Conservation (phyloP, 495 filamentous ascomycete species). For the Xylaria castorea region DNA sequence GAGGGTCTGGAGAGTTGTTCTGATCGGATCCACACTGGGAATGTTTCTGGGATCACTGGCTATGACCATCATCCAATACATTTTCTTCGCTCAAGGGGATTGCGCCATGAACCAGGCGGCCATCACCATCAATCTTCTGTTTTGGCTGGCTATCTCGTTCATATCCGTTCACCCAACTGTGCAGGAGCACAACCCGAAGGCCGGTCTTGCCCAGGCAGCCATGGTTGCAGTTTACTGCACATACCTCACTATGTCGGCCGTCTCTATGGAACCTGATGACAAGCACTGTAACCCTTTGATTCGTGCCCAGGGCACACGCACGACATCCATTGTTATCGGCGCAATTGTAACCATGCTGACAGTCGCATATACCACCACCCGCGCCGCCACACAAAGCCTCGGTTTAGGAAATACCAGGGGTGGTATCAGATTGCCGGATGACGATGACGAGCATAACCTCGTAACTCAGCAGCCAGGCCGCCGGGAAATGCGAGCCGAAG, state of each 20-base stretch:
- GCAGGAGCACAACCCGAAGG: constrained; percentile 91
- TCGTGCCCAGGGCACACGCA: constrained; percentile 87
- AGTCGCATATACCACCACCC: constrained; percentile 95
- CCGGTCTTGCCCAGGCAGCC: constrained; percentile 92
- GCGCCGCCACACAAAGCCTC: constrained; percentile 92
- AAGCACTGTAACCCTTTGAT: constrained; percentile 91
- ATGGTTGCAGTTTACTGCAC: constrained; percentile 99
- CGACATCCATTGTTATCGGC: constrained; percentile 85
- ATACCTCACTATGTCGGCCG: constrained; percentile 97
- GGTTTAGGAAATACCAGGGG: constrained; percentile 72
- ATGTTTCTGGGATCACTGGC: constrained; percentile 91
- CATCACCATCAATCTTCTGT: constrained; percentile 80
- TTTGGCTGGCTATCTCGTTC: constrained; percentile 80
- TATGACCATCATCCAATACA: constrained; percentile 96
- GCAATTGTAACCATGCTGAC: constrained; percentile 97
- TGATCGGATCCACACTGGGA: constrained; percentile 89
- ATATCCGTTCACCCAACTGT: constrained; percentile 89
- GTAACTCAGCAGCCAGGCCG: constrained; percentile 88
- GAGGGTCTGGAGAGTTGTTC: constrained; percentile 77
- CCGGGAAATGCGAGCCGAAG: constrained; percentile 90
- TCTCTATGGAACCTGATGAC: constrained; percentile 98
- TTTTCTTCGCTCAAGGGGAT: constrained; percentile 85
- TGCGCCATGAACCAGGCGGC: constrained; percentile 94
- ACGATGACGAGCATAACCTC: constrained; percentile 82
- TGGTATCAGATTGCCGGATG: constrained; percentile 66